Evolutionary conservation across 2,329 filamentous ascomycete genomes (phyloP).

Genomic region (Botrytis hyacinthi): DNA sequence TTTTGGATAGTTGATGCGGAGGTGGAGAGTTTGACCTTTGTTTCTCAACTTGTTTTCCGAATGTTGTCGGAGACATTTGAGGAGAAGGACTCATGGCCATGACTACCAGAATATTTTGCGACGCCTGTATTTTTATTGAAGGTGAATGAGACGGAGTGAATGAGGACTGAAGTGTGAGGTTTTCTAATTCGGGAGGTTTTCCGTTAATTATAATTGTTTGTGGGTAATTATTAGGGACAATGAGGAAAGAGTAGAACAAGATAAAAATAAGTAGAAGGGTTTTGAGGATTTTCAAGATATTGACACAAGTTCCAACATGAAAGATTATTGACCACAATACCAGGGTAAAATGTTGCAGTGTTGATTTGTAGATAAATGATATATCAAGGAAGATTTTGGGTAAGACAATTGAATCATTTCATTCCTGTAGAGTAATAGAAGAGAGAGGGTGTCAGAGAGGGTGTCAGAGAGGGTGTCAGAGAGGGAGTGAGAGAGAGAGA

Average conservation of each 20-base stretch:
- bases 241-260: background rate
- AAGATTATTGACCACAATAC: background rate
- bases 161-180: background rate
- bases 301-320: background rate
- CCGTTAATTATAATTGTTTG: background rate
- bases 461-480: background rate
- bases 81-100: slow-evolving; percentile 38
- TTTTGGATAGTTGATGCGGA: slow-evolving; percentile 59
- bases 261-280: slow-evolving; percentile 12
- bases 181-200: background rate
- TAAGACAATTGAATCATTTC: background rate
- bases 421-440: background rate
- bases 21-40: slow-evolving; percentile 37
- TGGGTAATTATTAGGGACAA: background rate
- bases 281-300: slow-evolving; percentile 13
- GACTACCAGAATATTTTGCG: background rate
- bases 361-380: background rate
- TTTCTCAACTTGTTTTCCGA: slow-evolving; percentile 31
- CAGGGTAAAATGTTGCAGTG: background rate
- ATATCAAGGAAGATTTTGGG: background rate
- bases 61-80: slow-evolving; percentile 34
- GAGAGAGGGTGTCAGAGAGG: background rate
- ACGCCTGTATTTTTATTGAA: background rate
- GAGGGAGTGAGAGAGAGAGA: background rate
- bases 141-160: background rate